Conservation (phyloP, 1,284 basidiomycete genomes). For the Fomitopsis pinicola region DNA sequence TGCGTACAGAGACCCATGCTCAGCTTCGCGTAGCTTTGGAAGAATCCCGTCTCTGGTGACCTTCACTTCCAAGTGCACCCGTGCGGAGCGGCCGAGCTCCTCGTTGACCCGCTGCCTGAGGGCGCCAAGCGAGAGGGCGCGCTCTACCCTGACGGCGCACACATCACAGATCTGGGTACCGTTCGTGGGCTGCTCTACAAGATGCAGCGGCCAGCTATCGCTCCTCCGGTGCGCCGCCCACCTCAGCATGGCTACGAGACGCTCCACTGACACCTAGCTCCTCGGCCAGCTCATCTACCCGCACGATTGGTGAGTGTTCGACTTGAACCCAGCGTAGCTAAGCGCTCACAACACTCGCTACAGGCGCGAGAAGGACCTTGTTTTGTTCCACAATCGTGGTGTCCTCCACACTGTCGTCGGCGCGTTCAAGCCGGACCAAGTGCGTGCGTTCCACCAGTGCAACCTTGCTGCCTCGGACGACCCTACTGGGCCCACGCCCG, state of each 20-base stretch:
- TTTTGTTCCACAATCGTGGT: slow-evolving; percentile 72
- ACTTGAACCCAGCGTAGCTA: background rate
- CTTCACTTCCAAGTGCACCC: slow-evolving; percentile 80
- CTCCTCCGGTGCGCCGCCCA: slow-evolving; percentile 46
- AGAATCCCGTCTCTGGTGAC: slow-evolving; percentile 75
- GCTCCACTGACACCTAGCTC: slow-evolving; percentile 4
- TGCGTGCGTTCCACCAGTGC: slow-evolving; percentile 66
- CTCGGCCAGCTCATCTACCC: slow-evolving; percentile 50
- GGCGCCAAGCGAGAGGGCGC: slow-evolving; percentile 47
- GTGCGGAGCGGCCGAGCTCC: slow-evolving; percentile 53
- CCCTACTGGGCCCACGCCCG: slow-evolving; percentile 45
- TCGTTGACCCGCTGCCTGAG: slow-evolving; percentile 61
- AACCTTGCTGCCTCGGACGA: slow-evolving; percentile 59
- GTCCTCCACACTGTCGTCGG: slow-evolving; percentile 78
- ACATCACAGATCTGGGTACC: slow-evolving; percentile 62
- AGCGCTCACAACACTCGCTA: too few relatives aligned
- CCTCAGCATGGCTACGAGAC: background rate
- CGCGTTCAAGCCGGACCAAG: slow-evolving; percentile 64
- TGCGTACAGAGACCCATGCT: background rate
- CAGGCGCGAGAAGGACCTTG: slow-evolving; percentile 60
- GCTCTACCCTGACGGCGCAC: slow-evolving; percentile 73
- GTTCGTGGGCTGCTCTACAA: slow-evolving; percentile 71
- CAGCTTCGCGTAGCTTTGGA: slow-evolving; percentile 58
- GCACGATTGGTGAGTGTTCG: slow-evolving; percentile 49
- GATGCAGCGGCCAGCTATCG: slow-evolving; percentile 80